Evolutionary conservation across 805 yeast species (phyloP), one percentile per base, ranked within the genome.

Genomic region (Suhomyces sp.): DNA sequence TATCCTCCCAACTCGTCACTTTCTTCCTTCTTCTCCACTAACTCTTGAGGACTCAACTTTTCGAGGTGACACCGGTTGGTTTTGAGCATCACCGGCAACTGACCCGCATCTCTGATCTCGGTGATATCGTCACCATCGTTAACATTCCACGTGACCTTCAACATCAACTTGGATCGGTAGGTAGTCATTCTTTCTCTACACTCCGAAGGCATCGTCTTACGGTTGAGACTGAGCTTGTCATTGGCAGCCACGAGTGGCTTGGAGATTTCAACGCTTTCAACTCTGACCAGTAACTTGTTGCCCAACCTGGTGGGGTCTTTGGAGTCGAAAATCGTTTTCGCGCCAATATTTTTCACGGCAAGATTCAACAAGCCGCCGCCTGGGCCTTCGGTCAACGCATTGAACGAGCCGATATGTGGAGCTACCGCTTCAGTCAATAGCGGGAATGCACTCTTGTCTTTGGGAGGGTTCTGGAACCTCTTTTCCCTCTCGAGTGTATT

Each of bases 1-100:
- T 94, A 94, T 39, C 99, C 99, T 57, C 99, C 99, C 55, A 91
- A 75, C 67, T 94, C 99, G 68, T 94, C 99, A 39, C 89, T 81
- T 71, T 94, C 99, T 72, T 94, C 99, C 66, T 85, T 86, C 53
- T 75, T 77, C 20, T 79, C 72, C 7, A 93, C 96, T 59, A 94
- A 76, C 60, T 93, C 87, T 37, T 81, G 77, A 10, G 99, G 98
- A 0, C 96, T 81, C 71, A 91, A 65, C 52, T 84, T 86, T 62
- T 89, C 88, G 55, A 94, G 77, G 67, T 94, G 97, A 69, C 99
- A 94, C 71, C 97, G 81, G 69, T 92, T 94, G 40, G 96, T 80
- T 61, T 86, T 82, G 58, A 94, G 74, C 99, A 94, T 94, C 60
- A 93, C 73, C 20, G 99, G 99, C 29, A 94, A 77, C 54, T 82